phyloP scores from a whole-genome alignment of 129 eudicot species.

The Saussurea involucrata region DNA sequence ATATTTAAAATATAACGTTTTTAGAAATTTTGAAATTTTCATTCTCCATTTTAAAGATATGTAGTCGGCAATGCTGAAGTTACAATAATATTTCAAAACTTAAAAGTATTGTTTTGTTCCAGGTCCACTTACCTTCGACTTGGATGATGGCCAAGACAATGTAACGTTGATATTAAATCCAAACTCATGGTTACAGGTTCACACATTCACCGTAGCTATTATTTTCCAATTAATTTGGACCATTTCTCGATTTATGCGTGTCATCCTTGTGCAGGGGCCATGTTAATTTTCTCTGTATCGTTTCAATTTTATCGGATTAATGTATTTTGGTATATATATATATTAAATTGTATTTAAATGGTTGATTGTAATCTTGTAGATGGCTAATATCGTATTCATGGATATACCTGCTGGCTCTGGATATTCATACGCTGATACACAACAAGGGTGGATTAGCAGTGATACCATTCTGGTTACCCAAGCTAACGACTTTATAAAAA shows the following conservation, averaged over 20 bases:
- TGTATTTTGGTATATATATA: not conserved
- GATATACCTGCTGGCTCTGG: slow-evolving; percentile 18
- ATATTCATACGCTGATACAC: slow-evolving; percentile 1
- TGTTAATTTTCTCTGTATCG: too few species aligned
- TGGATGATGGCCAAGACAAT: not conserved
- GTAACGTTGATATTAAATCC: not conserved
- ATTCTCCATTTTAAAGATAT: too few species aligned
- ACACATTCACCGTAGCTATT: not conserved
- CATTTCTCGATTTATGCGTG: too few species aligned
- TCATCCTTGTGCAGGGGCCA: too few species aligned
- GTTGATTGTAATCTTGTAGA: not conserved
- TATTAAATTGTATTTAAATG: too few species aligned
- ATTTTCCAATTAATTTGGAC: too few species aligned
- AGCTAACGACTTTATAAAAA: not conserved
- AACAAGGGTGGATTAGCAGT: not conserved
- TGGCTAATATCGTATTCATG: slow-evolving; percentile 6
- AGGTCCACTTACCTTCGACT: not conserved
- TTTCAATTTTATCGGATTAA: too few species aligned
- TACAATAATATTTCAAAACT: too few species aligned
- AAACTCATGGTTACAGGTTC: not conserved
- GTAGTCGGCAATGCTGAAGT: too few species aligned
- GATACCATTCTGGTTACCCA: not conserved
- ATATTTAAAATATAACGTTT: too few species aligned
- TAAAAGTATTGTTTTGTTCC: not conserved
- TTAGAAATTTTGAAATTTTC: too few species aligned